Evolutionary conservation across 2,329 filamentous ascomycete species (phyloP).

Genomic region (Talaromyces sp.): DNA sequence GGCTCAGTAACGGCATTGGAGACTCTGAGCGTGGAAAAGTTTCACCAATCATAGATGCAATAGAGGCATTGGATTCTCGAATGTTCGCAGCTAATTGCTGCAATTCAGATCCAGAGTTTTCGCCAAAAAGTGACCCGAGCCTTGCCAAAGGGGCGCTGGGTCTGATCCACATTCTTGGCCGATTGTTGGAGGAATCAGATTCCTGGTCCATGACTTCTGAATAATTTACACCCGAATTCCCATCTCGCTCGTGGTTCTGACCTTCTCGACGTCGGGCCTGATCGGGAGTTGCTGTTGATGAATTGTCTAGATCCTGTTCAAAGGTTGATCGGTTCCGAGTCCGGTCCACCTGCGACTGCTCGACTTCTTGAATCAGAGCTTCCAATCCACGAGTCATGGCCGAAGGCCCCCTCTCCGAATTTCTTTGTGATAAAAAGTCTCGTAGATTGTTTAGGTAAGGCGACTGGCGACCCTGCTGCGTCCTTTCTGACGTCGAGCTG

Average conservation of each 20-base stretch:
- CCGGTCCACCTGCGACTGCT: conserved; percentile 25
- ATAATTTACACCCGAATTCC: conserved; percentile 1
- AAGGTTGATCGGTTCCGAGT: conserved; percentile 20
- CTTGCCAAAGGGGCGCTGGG: conserved; percentile 21
- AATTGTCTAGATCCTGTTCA: conserved; percentile 21
- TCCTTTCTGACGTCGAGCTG: conserved; percentile 19
- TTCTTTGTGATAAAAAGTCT: conserved; percentile 33
- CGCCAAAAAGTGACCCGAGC: background rate
- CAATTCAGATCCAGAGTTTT: background rate
- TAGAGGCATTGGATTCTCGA: conserved; percentile 17
- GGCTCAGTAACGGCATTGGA: conserved; percentile 11
- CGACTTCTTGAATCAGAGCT: conserved; percentile 36
- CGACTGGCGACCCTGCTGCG: conserved; percentile 16
- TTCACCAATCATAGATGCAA: conserved; percentile 22
- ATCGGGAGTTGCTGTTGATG: conserved; percentile 16
- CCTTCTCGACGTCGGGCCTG: conserved; percentile 14
- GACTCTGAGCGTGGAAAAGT: conserved; percentile 22
- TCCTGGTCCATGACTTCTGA: conserved; percentile 7
- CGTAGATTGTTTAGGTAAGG: conserved; percentile 32
- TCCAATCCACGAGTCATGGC: conserved; percentile 30
- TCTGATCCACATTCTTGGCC: conserved; percentile 19
- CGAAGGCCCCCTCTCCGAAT: conserved; percentile 23
- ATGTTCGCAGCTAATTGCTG: conserved; percentile 16
- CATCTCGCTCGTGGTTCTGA: conserved; percentile 13
- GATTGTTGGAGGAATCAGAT: conserved; percentile 16